Conservation (phyloP, 257 asterid species). For the Perilla frutescens region DNA sequence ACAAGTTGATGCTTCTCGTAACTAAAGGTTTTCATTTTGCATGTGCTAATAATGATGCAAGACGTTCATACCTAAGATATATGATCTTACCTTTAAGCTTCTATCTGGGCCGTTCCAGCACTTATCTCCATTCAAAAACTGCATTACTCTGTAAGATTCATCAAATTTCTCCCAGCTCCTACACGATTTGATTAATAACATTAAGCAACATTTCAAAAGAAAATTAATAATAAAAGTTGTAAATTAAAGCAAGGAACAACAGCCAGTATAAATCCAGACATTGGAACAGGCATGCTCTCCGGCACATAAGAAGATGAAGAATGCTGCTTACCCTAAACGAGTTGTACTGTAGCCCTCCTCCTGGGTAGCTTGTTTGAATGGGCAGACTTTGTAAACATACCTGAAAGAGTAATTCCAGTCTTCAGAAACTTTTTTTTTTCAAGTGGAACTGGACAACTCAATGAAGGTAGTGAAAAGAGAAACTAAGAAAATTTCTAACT, state of each 20-base stretch:
- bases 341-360: conserved; percentile 92
- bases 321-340: conserved; percentile 83
- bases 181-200: conserved; percentile 33
- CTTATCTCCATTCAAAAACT: conserved; percentile 80
- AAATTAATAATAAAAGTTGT: conserved; percentile 11
- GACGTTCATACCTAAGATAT: conserved; percentile 20
- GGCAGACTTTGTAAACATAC: conserved; percentile 91
- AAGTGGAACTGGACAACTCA: conserved; percentile 6
- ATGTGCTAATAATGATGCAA: conserved; percentile 19
- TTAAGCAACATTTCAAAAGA: conserved; percentile 2
- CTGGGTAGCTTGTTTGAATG: conserved; percentile 91
- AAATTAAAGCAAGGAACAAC: conserved; percentile 28
- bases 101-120: conserved; percentile 99
- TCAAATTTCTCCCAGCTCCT: conserved; percentile 97
- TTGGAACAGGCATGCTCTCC: conserved; percentile 10
- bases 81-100: conserved; percentile 72
- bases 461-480: conserved; percentile 29
- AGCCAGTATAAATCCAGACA: conserved; percentile 9
- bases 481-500: conserved; percentile 51
- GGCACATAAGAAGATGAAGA: conserved; percentile 27
- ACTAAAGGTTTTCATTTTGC: not conserved
- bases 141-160: conserved; percentile 73
- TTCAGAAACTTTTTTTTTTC: conserved; percentile 13
- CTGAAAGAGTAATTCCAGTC: conserved; percentile 49
- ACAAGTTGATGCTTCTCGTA: not conserved